Evolutionary conservation across 2,329 filamentous ascomycete species (phyloP).

Genomic region (Penicillium sp.): DNA sequence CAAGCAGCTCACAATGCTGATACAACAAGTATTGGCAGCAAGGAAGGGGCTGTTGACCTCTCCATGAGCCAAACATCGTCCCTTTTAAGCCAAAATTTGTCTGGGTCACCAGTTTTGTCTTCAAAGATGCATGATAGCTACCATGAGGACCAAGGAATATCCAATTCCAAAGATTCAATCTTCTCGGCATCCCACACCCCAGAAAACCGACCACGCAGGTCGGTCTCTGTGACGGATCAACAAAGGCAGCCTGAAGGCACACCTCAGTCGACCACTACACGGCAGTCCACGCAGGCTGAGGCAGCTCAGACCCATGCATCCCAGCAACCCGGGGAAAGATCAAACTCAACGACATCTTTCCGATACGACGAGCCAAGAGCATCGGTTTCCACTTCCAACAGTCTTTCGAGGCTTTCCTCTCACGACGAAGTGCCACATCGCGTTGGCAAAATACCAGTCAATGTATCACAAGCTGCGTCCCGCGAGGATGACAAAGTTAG

Average conservation of each 20-base stretch:
- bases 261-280: conserved; percentile 21
- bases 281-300: conserved; percentile 31
- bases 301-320: conserved; percentile 19
- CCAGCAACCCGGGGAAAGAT: conserved; percentile 34
- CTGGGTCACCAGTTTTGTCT: conserved; percentile 38
- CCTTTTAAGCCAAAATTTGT: conserved; percentile 28
- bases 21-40: conserved; percentile 30
- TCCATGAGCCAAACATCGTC: conserved; percentile 35
- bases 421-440: conserved; percentile 28
- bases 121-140: conserved; percentile 30
- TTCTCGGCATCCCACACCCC: conserved; percentile 19
- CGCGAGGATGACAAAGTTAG: conserved; percentile 30
- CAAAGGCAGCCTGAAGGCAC: conserved; percentile 31
- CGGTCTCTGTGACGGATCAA: conserved; percentile 23
- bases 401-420: conserved; percentile 29
- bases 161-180: conserved; percentile 24
- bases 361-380: conserved; percentile 28
- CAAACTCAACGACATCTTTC: conserved; percentile 34
- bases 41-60: conserved; percentile 30
- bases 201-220: conserved; percentile 27
- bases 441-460: conserved; percentile 32
- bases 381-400: conserved; percentile 31
- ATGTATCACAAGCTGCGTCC: conserved; percentile 28
- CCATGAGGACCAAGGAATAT: conserved; percentile 25
- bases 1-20: conserved; percentile 33